Base-by-base conservation (phyloP, 768 basidiomycete species). In the Termitomyces heimii region DNA sequence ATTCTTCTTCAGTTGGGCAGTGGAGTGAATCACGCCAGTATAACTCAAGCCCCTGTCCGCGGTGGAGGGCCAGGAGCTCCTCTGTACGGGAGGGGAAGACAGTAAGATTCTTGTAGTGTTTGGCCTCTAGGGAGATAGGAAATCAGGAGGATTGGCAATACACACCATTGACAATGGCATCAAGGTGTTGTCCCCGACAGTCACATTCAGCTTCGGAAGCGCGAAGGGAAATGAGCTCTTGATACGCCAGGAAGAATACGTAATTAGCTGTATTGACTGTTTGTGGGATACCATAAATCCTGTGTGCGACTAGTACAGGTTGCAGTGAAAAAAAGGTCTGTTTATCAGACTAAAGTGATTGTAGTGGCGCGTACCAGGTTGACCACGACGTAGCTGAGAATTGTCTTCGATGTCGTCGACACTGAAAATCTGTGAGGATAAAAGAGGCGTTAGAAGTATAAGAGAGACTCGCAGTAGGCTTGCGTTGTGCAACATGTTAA, bases 231-330 rank as follows among this genome's bases (percentile, higher is more conserved):
- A 88, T 83, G 1, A 98, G 79, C 62, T 95, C 91, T 62, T 92
- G 82, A 68, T 88, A 94, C 0, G 95, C 96, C 39, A 93, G 81
- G 66, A 99, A 99, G 68, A 96, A 98, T 28, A 94, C 92, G 63
- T 98, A 98, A 67, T 97, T 98, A 0, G 96, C 95, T 0, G 89
- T 85, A 68, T 99, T 99, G 74, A 99, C 94, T 0, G 96, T 96
- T 67, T 98, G 96, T 0, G 96, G 93, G 2, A 97, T 75, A 1
- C 96, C 96, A 63, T 96, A 99, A 60, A 99, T 95, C 74, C 91
- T 92, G 75, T 99, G 95, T 0, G 92, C 85, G 20, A 94, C 95
- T 87, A 61, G 12, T 32, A 29, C 29, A 24, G 31, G 7, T 31
- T n/a, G n/a, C n/a, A n/a, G n/a, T n/a, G n/a, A n/a, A n/a, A n/a